Evolutionary conservation across 257 asterid genomes (phyloP), one percentile per base, ranked within the genome.

Genomic region (Agastache rugosa): DNA sequence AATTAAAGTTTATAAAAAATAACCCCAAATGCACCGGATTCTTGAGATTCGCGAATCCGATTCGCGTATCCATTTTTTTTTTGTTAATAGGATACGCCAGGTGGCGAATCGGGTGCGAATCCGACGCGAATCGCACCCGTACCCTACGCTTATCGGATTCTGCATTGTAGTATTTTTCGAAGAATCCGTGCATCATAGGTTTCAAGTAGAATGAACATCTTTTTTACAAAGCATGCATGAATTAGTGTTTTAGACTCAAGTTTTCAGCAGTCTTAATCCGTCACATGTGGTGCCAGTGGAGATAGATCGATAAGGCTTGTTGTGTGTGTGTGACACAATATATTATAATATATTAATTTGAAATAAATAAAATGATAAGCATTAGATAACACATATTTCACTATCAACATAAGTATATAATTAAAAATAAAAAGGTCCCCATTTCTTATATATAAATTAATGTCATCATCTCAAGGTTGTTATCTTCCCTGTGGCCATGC

Each of bases 371-470:
- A 3, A 25, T 22, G 37, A 56, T 56, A 23, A 56, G 63, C 17
- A 56, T 23, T 23, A 23, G 35, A 55, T 22, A 54, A 54, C 34
- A 20, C 29, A 54, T 7, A 37, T 55, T 55, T 55, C 62, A 55
- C 35, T 22, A 23, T 63, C 69, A 20, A 17, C 51, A 19, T 37
- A 19, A 27, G 44, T 23, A 56, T 19, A 17, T 16, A 19, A 39
- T n/a, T 37, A 11, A 29, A 60, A 29, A 31, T 12, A 0, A 23
- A 23, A 23, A 16, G 73, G 80, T 61, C 69, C 81, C 77, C 60
- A 20, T 61, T 11, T 4, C 42, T 37, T 2, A 2, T 48, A 48
- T n/a, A 48, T 16, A n/a, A n/a, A 48, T 7, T 6, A 5, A 48
- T 37, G 35, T 78, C 75, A 60, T 9, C n/a, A 58, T 56, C 47